Percentiles rank a stretch among this genome's conserved stretches.
These are phyloP conservation scores for Apiospora aurea DNA, from an alignment of 2,329 filamentous ascomycete species.

Conservation along the genomic window DNA sequence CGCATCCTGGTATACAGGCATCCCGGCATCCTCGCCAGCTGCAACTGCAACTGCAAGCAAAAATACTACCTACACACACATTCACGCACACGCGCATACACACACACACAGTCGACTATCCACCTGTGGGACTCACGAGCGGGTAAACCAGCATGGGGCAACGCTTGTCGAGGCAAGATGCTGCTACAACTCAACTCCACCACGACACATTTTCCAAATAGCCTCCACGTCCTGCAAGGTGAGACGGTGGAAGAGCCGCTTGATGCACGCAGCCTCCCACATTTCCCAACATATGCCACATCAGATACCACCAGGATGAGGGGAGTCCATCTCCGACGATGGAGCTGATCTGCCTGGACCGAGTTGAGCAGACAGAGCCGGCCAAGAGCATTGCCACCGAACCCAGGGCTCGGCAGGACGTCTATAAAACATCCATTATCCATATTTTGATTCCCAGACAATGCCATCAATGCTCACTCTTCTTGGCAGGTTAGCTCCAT, in stretches of 20 bases:
- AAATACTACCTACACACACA: not conserved
- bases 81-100: not conserved
- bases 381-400: conserved; percentile 1
- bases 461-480: conserved; percentile 15
- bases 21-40: not conserved
- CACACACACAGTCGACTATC: not conserved
- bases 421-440: conserved; percentile 17
- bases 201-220: not conserved
- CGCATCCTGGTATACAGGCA: not conserved
- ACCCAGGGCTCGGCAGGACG: not conserved
- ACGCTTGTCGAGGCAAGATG: not conserved
- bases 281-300: conserved; percentile 1
- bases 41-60: not conserved
- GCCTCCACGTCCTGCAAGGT: not conserved
- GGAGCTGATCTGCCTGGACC: not conserved
- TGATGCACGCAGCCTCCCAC: conserved; percentile 5
- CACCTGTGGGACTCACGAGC: not conserved
- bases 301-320: conserved; percentile 17
- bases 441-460: not conserved
- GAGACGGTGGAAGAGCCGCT: conserved; percentile 8
- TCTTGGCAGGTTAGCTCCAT: conserved; percentile 7
- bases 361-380: not conserved
- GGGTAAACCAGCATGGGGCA: not conserved
- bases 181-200: not conserved
- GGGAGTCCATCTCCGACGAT: not conserved